Conservation (phyloP, 1,139 yeast genomes). For the Meyerozyma guilliermondii region DNA sequence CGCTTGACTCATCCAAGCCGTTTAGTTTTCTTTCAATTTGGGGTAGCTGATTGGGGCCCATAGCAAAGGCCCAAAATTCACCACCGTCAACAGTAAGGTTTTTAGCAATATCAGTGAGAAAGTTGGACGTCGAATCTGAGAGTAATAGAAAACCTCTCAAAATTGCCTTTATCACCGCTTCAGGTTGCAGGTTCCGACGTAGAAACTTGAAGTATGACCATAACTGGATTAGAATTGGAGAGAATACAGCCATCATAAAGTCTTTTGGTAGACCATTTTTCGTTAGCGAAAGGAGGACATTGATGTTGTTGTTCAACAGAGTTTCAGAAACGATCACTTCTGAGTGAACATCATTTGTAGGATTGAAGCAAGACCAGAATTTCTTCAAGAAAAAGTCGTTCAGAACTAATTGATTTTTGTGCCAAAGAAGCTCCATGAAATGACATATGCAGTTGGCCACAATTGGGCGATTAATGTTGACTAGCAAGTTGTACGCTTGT, state of each 20-base stretch:
- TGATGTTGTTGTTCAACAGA: constrained; percentile 56
- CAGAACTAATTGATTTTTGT: constrained; percentile 47
- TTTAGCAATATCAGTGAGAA: constrained; percentile 24
- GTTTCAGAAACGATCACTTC: constrained; percentile 38
- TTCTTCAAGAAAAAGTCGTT: constrained; percentile 53
- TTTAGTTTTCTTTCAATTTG: constrained; percentile 31
- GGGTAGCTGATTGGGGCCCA: constrained; percentile 53
- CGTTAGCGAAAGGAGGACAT: constrained; percentile 58
- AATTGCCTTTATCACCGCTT: constrained; percentile 42
- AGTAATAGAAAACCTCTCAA: constrained; percentile 43
- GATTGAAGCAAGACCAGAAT: constrained; percentile 43
- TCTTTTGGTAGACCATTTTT: constrained; percentile 44
- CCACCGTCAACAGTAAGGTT: constrained; percentile 42
- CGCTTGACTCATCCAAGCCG: not conserved
- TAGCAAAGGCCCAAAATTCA: constrained; percentile 45
- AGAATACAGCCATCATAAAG: constrained; percentile 37
- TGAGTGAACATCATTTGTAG: constrained; percentile 15
- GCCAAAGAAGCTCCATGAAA: constrained; percentile 49
- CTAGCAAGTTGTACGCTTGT: constrained; percentile 55
- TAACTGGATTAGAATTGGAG: constrained; percentile 41
- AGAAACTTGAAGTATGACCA: constrained; percentile 64
- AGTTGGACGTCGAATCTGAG: constrained; percentile 9
- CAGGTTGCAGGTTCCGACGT: constrained; percentile 29
- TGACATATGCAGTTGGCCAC: constrained; percentile 56
- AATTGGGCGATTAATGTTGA: constrained; percentile 57